Evolutionary conservation across 306 rosid species (phyloP).

Genomic region (Senna siamea): DNA sequence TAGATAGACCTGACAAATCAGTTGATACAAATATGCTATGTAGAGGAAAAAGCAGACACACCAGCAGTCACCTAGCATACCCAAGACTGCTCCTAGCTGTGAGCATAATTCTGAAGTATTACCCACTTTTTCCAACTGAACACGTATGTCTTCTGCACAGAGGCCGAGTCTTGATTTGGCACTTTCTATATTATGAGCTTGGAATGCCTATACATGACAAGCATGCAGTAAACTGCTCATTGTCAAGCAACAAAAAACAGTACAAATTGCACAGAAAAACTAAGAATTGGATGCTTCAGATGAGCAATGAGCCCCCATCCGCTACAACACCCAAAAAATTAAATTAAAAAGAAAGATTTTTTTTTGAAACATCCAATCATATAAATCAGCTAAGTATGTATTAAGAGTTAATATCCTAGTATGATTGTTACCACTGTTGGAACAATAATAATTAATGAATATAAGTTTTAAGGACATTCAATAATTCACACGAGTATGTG

Average conservation of each 20-base stretch:
- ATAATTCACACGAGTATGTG: constrained; percentile 21
- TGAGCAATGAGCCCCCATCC: constrained; percentile 11
- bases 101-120: constrained; percentile 81
- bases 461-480: constrained; percentile 26
- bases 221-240: constrained; percentile 36
- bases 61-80: constrained; percentile 99
- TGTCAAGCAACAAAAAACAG: constrained; percentile 27
- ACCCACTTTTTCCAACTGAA: constrained; percentile 74
- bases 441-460: background rate
- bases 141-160: constrained; percentile 82
- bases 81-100: constrained; percentile 98
- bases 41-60: constrained; percentile 40
- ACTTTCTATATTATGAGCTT: constrained; percentile 89
- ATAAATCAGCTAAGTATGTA: constrained; percentile 18
- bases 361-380: constrained; percentile 25
- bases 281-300: constrained; percentile 20
- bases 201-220: constrained; percentile 72
- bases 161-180: constrained; percentile 90
- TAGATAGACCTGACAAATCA: background rate
- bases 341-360: background rate
- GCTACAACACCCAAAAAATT: background rate
- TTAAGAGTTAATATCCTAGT: constrained; percentile 23
- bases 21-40: background rate
- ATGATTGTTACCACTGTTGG: background rate
- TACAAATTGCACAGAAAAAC: background rate